These are phyloP conservation scores for Selaginella moellendorffii DNA, from an alignment of 75 land plant species.

Conservation along the genomic window DNA sequence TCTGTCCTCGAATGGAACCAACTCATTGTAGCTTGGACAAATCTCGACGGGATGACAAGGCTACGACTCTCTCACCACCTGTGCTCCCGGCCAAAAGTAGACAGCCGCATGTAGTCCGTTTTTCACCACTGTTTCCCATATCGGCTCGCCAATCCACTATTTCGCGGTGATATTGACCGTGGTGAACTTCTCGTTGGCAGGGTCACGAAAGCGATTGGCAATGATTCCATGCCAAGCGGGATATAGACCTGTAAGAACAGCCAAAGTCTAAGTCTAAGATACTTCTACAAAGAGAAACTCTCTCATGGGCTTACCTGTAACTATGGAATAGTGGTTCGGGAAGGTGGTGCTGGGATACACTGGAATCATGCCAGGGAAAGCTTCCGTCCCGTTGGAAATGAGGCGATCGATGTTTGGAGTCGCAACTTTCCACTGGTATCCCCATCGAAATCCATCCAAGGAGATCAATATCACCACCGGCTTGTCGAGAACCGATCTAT, in stretches of 20 bases:
- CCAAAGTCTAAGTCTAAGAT: too few species aligned
- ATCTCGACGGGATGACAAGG: conserved; percentile 28
- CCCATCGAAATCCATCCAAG: too few species aligned
- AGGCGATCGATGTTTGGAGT: too few species aligned
- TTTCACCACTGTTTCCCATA: conserved; percentile 77
- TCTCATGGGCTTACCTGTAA: too few species aligned
- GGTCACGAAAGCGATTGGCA: conserved; percentile 55
- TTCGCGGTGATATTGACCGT: conserved; percentile 39
- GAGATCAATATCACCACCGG: too few species aligned
- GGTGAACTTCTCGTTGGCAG: conserved; percentile 36
- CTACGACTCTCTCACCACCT: conserved; percentile 68
- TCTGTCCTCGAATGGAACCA: conserved; percentile 57
- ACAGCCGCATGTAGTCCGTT: conserved; percentile 63
- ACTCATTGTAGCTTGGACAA: conserved; percentile 41
- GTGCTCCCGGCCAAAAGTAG: conserved; percentile 87
- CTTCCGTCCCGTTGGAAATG: conserved; percentile 60
- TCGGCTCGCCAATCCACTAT: conserved; percentile 92
- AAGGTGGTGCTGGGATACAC: conserved; percentile 87
- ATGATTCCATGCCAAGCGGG: conserved; percentile 89
- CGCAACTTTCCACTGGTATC: too few species aligned
- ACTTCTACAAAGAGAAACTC: too few species aligned
- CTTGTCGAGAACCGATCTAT: too few species aligned
- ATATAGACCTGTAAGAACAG: too few species aligned
- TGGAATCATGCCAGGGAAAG: conserved; percentile 66
- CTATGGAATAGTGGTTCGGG: conserved; percentile 93